Evolutionary conservation across 805 yeast genomes (phyloP).

Genomic region (Metschnikowia continentalis): DNA sequence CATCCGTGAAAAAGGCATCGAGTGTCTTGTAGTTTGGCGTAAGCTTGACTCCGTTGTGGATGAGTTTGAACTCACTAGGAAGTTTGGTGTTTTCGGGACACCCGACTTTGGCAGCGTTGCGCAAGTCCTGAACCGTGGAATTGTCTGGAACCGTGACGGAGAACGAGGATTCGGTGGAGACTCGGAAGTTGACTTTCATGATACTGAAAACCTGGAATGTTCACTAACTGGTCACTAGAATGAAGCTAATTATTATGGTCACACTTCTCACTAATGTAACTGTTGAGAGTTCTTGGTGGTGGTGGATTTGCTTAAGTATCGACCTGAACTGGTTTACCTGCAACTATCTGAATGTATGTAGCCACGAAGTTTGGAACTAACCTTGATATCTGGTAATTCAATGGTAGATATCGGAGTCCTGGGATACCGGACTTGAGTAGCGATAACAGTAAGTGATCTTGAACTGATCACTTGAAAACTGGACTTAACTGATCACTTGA

Average conservation of each 20-base stretch:
- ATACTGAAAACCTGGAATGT: background rate
- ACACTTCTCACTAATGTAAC: too few relatives aligned
- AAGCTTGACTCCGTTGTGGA: slow-evolving; percentile 37
- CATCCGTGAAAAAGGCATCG: slow-evolving; percentile 14
- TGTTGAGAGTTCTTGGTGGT: too few relatives aligned
- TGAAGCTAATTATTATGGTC: background rate
- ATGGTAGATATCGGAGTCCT: too few relatives aligned
- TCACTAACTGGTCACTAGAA: background rate
- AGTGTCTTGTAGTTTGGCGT: slow-evolving; percentile 25
- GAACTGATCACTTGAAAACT: too few relatives aligned
- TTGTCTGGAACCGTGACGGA: slow-evolving; percentile 48
- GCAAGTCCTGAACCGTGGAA: slow-evolving; percentile 50
- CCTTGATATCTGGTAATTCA: too few relatives aligned
- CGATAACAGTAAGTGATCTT: too few relatives aligned
- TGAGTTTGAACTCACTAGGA: slow-evolving; percentile 38
- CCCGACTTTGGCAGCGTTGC: slow-evolving; percentile 40
- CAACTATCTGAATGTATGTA: too few relatives aligned
- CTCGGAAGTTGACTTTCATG: slow-evolving; percentile 50
- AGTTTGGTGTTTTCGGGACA: slow-evolving; percentile 29
- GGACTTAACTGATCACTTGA: too few relatives aligned
- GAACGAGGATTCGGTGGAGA: slow-evolving; percentile 42
- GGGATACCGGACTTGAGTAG: too few relatives aligned
- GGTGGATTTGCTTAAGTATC: too few relatives aligned
- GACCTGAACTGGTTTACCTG: too few relatives aligned
- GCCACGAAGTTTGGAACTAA: too few relatives aligned